Evolutionary conservation across 78 protist genomes (phyloP), one percentile per base, ranked within the genome.

Genomic region (Pigoraptor vietnamica): DNA sequence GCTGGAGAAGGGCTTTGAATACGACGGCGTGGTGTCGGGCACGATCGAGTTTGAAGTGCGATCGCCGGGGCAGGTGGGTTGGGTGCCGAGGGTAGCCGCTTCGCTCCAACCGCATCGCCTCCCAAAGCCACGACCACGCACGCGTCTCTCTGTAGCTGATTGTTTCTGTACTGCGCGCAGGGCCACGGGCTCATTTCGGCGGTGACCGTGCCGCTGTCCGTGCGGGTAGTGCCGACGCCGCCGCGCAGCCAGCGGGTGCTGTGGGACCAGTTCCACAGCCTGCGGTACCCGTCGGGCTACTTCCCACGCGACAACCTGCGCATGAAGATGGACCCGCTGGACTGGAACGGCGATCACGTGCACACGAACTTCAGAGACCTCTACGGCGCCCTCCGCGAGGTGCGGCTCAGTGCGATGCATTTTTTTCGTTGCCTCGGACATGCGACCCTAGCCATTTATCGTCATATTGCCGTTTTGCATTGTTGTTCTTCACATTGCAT

Each of bases 341-440:
- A 98, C 67, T 97, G 99, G 99, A 94, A 95, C 86, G 99, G 99
- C 37, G 99, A 98, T 89, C 99, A 98, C 88, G 86, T 93, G 2
- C 98, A 98, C 93, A 98, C 99, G 84, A 98, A 98, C 91, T 97
- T 93, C 87, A 88, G 92, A 21, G 87, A 86, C 23, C 25, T 97
- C n/a, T 96, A 93, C 82, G n/a, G 89, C 39, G 24, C 21, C 25
- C 82, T 96, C 24, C n/a, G 90, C 33, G 48, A 36, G n/a, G 14
- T 48, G n/a, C n/a, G n/a, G n/a, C n/a, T n/a, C n/a, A n/a, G n/a
- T n/a, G n/a, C n/a, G n/a, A n/a, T n/a, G n/a, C n/a, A n/a, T n/a
- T n/a, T n/a, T n/a, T n/a, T n/a, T n/a, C n/a, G n/a, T n/a, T n/a
- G n/a, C n/a, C n/a, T n/a, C n/a, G n/a, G n/a, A n/a, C n/a, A 48